A percentile compares a stretch with the other conserved stretches of the same genome.
These are phyloP conservation scores for Arctium minus DNA, from an alignment of 129 eudicot genomes.

Conservation along the genomic window DNA sequence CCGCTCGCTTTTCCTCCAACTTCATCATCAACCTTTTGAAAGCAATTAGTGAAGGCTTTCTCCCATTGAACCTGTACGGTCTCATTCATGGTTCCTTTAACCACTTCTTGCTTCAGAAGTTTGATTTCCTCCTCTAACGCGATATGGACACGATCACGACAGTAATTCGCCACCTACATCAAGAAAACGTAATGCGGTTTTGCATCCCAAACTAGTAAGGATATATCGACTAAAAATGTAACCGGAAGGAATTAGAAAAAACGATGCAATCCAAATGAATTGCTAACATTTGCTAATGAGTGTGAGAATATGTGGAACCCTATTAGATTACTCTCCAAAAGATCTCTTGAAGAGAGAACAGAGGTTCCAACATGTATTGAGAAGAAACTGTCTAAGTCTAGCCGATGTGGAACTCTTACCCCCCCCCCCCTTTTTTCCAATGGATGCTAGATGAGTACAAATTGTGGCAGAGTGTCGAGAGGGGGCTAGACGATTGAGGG, in stretches of 20 bases:
- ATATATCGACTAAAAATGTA: not conserved
- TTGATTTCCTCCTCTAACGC: conserved; percentile 65
- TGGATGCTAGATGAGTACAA: too few species aligned
- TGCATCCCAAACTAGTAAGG: not conserved
- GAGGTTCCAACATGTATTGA: not conserved
- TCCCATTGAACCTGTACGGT: conserved; percentile 63
- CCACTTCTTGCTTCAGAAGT: conserved; percentile 29
- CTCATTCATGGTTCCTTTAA: conserved; percentile 41
- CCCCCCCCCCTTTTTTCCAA: too few species aligned
- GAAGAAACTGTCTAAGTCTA: not conserved
- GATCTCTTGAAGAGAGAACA: not conserved
- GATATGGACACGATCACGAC: conserved; percentile 62
- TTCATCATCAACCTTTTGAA: conserved; percentile 74
- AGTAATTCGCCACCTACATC: conserved; percentile 72
- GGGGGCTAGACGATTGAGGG: too few species aligned
- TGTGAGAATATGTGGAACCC: not conserved
- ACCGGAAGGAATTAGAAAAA: not conserved
- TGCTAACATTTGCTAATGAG: too few species aligned
- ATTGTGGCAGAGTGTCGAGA: too few species aligned
- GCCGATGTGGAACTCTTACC: too few species aligned
- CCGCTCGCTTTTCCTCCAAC: conserved; percentile 55
- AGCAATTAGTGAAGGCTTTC: conserved; percentile 61
- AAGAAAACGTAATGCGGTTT: not conserved
- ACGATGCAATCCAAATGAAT: not conserved
- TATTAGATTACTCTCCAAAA: not conserved